These are phyloP conservation scores for Petunia hybrid DNA, from an alignment of 305 asterid genomes.

Conservation along the genomic window DNA sequence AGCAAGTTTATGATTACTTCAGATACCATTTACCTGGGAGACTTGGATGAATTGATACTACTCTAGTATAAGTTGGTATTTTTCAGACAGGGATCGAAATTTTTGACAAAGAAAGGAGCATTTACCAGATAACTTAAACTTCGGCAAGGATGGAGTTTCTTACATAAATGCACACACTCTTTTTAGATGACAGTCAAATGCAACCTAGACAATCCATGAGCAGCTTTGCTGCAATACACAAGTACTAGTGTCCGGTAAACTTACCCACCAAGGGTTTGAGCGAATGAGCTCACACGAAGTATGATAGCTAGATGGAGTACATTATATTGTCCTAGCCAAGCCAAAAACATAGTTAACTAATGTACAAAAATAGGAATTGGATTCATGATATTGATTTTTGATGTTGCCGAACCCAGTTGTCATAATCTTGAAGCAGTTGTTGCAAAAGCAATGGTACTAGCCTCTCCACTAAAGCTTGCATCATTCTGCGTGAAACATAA, in stretches of 20 bases:
- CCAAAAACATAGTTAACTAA: background rate
- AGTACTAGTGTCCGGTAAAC: background rate
- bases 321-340: background rate
- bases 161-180: background rate
- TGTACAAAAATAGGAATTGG: background rate
- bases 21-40: background rate
- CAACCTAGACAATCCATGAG: background rate
- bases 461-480: slow-evolving; percentile 85
- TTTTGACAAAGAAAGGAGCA: background rate
- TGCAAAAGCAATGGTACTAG: slow-evolving; percentile 74
- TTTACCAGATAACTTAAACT: background rate
- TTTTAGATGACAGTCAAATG: background rate
- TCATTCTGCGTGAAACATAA: slow-evolving; percentile 59
- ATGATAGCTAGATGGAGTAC: slow-evolving; percentile 17
- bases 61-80: background rate
- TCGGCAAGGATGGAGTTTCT: background rate
- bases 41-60: background rate
- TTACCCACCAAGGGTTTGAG: background rate
- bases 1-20: background rate
- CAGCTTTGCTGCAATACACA: background rate
- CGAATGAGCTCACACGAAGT: background rate
- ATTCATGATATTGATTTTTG: slow-evolving; percentile 7
- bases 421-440: slow-evolving; percentile 73
- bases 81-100: background rate
- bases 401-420: slow-evolving; percentile 63